Base-by-base conservation (phyloP, 805 yeast genomes). In the Pichia scutulata region DNA sequence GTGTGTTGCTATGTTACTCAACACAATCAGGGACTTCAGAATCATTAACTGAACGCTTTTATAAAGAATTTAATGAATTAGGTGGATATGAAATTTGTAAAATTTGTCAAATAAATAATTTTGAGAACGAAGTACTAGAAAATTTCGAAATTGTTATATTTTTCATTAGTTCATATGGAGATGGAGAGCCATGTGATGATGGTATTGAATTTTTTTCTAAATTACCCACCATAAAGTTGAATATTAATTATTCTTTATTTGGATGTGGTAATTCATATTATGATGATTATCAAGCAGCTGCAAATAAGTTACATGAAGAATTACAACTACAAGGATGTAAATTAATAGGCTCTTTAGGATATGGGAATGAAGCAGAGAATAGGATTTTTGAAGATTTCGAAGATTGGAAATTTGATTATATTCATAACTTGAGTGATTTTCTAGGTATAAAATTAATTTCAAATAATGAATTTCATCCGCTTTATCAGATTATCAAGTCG, bases 1-100 rank as follows among this genome's bases (percentile, higher is more conserved):
- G 71, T 21, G 28, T 45, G 13, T 24, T 88, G 43, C 80, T 89
- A 2, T 76, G 89, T 54, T 90, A 76, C 64, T 96, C 95, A 10
- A 86, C 97, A 13, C 97, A 89, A 69, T 89, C 97, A 10, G 97
- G 97, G 48, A 90, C 97, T 19, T 92, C 97, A 24, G 95, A 89
- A 67, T 96, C 86, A 59, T 85, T 86, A 56, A 90, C 96, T 16
- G 44, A 42, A 2, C 33, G 39, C 6, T 52, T 60, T 23, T 16
- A 40, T 14, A 39, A 46, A 7, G 49, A 52, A 16, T 36, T 58
- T 7, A 72, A 78, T n/a, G 21, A 30, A 23, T 14, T 39, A 7
- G 37, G 41, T 2, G 43, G 40, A 19, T 3, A 18, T 12, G 12
- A 23, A 28, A 43, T 46, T 13, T 43, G 18, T 28, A 43, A 18